Percentiles rank a stretch among this genome's conserved stretches.
Evolutionary conservation across 805 yeast species (phyloP).

Genomic region (Yamadazyma ubonensis): DNA sequence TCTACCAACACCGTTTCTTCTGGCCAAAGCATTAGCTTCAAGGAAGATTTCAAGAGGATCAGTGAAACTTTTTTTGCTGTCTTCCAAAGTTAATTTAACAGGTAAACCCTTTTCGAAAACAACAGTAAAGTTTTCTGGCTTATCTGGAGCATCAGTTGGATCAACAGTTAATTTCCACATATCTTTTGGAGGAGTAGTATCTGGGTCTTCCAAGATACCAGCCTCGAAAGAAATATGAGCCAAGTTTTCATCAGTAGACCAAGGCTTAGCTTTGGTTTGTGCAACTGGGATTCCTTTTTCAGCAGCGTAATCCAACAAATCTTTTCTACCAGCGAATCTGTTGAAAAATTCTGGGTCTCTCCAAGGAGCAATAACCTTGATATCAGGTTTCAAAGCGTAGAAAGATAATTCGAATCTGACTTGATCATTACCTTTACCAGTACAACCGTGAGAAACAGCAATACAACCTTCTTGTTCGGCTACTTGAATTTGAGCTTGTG

Average conservation of each 20-base stretch:
- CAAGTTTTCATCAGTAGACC: slow-evolving; percentile 99
- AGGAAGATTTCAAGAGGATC: slow-evolving; percentile 91
- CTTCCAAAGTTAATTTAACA: slow-evolving; percentile 69
- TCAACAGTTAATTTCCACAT: slow-evolving; percentile 99
- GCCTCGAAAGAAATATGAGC: slow-evolving; percentile 99
- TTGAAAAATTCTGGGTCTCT: slow-evolving; percentile 93
- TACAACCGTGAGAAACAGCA: slow-evolving; percentile 98
- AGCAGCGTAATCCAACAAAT: slow-evolving; percentile 89
- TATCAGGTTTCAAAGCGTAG: slow-evolving; percentile 98
- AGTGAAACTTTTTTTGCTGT: slow-evolving; percentile 59
- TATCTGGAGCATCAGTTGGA: slow-evolving; percentile 91
- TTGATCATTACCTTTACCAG: slow-evolving; percentile 99
- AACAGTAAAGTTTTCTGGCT: slow-evolving; percentile 85
- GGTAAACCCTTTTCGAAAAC: slow-evolving; percentile 87
- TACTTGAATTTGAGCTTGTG: slow-evolving; percentile 95
- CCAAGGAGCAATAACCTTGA: slow-evolving; percentile 98
- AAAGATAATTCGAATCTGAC: slow-evolving; percentile 96
- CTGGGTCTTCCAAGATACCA: slow-evolving; percentile 98
- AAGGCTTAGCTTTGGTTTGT: slow-evolving; percentile 98
- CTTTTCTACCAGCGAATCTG: slow-evolving; percentile 98
- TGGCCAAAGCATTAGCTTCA: slow-evolving; percentile 90
- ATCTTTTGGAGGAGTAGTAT: slow-evolving; percentile 98
- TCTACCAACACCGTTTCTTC: slow-evolving; percentile 99
- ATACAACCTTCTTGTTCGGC: slow-evolving; percentile 98
- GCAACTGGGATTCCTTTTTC: slow-evolving; percentile 89